These are phyloP conservation scores for Mycena crocata DNA, from an alignment of 768 basidiomycete genomes.

Conservation along the genomic window DNA sequence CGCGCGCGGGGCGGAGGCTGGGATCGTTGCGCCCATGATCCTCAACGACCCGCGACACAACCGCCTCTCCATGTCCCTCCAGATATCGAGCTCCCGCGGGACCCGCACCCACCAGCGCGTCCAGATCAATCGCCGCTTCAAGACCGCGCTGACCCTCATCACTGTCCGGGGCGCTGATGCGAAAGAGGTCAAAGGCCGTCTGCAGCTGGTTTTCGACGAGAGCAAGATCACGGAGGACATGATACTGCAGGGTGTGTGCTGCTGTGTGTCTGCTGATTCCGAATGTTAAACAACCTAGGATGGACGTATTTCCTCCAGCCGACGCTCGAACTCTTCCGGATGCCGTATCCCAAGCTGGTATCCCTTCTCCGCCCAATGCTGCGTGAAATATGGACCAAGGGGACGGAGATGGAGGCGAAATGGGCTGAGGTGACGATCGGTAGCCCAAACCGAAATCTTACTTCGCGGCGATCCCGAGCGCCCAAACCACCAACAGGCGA, in stretches of 20 bases:
- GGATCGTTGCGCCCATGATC: constrained; percentile 30
- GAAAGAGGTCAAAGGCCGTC: constrained; percentile 18
- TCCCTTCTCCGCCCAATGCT: constrained; percentile 47
- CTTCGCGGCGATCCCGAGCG: neutral
- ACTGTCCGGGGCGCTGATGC: constrained; percentile 54
- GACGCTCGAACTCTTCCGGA: constrained; percentile 52
- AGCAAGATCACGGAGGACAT: constrained; percentile 37
- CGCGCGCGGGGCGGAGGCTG: constrained; percentile 1
- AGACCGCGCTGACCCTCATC: constrained; percentile 53
- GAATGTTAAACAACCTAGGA: constrained; percentile 41
- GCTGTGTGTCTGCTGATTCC: neutral
- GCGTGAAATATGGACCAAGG: constrained; percentile 33
- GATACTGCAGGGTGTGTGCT: constrained; percentile 48
- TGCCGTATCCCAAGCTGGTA: constrained; percentile 57
- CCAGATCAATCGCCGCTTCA: constrained; percentile 48
- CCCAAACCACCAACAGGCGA: too few relatives aligned
- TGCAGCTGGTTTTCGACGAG: constrained; percentile 38
- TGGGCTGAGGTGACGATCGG: constrained; percentile 23
- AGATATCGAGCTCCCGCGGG: constrained; percentile 47
- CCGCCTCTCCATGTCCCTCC: constrained; percentile 52
- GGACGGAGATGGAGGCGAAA: constrained; percentile 35
- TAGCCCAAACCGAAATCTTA: neutral
- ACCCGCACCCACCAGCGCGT: constrained; percentile 42
- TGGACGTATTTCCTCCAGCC: constrained; percentile 62
- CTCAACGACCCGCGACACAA: constrained; percentile 36